Base-by-base conservation (phyloP, 495 filamentous ascomycete genomes). In the Elasticomyces elasticus region DNA sequence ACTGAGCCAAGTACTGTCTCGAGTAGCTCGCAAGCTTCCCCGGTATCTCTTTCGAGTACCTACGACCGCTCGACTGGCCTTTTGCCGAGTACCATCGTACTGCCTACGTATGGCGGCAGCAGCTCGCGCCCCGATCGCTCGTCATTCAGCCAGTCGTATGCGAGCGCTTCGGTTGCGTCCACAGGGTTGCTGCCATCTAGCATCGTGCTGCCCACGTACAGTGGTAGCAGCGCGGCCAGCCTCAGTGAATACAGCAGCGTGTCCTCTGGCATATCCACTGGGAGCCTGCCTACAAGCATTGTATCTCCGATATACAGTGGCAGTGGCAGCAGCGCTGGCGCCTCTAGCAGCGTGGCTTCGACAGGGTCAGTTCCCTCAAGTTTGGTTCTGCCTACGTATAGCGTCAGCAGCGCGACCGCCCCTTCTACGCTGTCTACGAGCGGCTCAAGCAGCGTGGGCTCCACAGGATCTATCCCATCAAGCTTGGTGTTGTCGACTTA, bases 111-210 rank as follows among this genome's bases (percentile, higher is more conserved):
- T 26, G n/a, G 35, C 43, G 20, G 38, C 12, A 40, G 41, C 28
- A 37, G 30, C 31, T 50, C 47, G 11, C 31, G 25, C 22, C 6
- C 44, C 11, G 27, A 7, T 26, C 9, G 19, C 44, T 50, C 20
- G 50, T 44, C 26, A 6, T 50, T 28, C 7, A 50, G 47, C 27
- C 30, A 33, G 30, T 7, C 7, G 30, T 7, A 7, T 7, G 24
- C 17, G 9, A 30, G 13, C 38, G 20, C 50, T 13, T 20, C 22
- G 2, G 28, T 56, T 35, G 58, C 44, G 13, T 50, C 54, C 12
- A 64, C 59, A 5, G 59, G 35, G 13, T 46, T 45, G 27, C 5
- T 59, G 1, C 56, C 55, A 2, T 37, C 20, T 6, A 49, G 20
- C 19, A 57, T 53, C 28, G 43, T 53, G 13, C 33, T 4, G 27